These are phyloP conservation scores for Pseudogymnoascus sp. DNA, from an alignment of 2,329 filamentous ascomycete species.

Conservation along the genomic window DNA sequence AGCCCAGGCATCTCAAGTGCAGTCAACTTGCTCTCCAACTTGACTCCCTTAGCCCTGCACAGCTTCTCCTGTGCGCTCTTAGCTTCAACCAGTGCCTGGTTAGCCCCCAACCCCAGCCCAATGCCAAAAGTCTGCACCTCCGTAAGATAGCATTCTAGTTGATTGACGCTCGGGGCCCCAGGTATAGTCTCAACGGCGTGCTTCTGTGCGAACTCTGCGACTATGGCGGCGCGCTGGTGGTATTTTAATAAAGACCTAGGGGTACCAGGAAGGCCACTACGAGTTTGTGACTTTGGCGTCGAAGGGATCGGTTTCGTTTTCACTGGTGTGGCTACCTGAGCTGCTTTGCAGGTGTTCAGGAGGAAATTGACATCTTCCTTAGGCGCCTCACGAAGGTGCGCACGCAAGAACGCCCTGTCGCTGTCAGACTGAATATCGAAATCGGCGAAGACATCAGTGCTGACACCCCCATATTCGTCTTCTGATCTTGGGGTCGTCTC, in stretches of 20 bases:
- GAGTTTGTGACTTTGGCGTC: background rate
- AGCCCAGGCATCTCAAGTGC: background rate
- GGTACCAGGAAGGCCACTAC: background rate
- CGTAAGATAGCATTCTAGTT: background rate
- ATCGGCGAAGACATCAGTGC: background rate
- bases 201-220: background rate
- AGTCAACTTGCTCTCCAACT: background rate
- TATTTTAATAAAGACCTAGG: constrained; percentile 1
- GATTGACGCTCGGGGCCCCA: background rate
- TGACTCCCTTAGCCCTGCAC: background rate
- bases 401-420: background rate
- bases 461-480: background rate
- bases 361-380: constrained; percentile 5
- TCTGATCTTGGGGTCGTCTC: background rate
- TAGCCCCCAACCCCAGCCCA: background rate
- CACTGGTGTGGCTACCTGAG: background rate
- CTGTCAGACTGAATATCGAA: background rate
- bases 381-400: background rate
- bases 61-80: background rate
- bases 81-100: constrained; percentile 9
- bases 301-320: background rate
- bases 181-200: background rate
- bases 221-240: background rate
- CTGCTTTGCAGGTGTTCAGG: background rate
- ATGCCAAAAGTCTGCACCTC: background rate